A percentile compares a stretch with the other conserved stretches of the same genome.
These are phyloP conservation scores for Suillus ampliporus DNA, from an alignment of 768 basidiomycete genomes.

Conservation along the genomic window DNA sequence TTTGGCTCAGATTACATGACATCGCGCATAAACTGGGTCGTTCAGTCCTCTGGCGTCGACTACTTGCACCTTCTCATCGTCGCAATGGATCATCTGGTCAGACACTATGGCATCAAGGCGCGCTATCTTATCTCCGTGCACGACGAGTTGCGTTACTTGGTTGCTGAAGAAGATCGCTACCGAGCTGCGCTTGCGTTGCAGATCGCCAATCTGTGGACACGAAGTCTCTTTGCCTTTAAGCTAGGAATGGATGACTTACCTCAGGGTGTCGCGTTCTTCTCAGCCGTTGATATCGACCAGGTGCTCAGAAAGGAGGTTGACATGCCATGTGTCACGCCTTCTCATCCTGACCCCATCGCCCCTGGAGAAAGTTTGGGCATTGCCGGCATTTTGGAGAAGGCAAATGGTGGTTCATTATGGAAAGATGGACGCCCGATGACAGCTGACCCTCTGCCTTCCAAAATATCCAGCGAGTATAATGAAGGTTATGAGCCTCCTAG, in stretches of 20 bases:
- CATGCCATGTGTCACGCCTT: conserved; percentile 95
- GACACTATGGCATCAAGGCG: conserved; percentile 82
- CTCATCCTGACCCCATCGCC: conserved; percentile 80
- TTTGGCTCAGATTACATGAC: conserved; percentile 92
- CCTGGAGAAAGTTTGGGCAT: conserved; percentile 91
- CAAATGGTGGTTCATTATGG: conserved; percentile 71
- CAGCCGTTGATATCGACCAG: conserved; percentile 90
- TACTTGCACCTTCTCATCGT: conserved; percentile 97
- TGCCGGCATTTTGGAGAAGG: conserved; percentile 62
- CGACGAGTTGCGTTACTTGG: conserved; percentile 95
- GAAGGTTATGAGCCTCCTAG: conserved; percentile 59
- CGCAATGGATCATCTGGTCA: conserved; percentile 87
- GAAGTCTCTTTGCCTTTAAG: conserved; percentile 86
- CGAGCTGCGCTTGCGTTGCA: conserved; percentile 93
- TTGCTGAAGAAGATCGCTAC: conserved; percentile 86
- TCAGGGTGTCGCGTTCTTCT: conserved; percentile 96
- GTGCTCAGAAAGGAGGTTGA: conserved; percentile 95
- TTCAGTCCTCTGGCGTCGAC: conserved; percentile 97
- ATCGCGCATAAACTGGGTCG: conserved; percentile 98
- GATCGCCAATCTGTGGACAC: conserved; percentile 95
- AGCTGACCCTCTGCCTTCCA: conserved; percentile 16
- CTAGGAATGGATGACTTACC: conserved; percentile 97
- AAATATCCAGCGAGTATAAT: background rate
- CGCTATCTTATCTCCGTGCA: conserved; percentile 97
- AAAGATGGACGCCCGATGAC: conserved; percentile 63